Percentiles rank a stretch among this genome's conserved stretches.
Conservation (phyloP, 139 green algal species). For the Tetradesmus obliquus region DNA sequence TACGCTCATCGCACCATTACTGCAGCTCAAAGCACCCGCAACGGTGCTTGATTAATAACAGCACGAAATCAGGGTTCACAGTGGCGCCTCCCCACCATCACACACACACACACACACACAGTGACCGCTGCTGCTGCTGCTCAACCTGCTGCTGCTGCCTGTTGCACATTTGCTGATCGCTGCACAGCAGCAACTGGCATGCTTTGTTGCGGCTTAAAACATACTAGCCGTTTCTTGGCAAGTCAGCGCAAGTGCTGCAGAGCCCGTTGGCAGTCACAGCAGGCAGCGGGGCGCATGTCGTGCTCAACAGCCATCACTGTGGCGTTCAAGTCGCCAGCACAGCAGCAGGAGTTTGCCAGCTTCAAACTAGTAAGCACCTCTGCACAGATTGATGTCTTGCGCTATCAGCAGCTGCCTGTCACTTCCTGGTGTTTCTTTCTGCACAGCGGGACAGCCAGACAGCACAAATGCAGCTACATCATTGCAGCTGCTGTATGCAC, state of each 20-base stretch:
- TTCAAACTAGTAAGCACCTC: slow-evolving; percentile 21
- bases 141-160: background rate
- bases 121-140: background rate
- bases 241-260: background rate
- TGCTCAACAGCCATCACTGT: background rate
- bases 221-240: background rate
- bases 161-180: background rate
- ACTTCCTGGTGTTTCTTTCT: too few species aligned
- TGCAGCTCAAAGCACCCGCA: too few species aligned
- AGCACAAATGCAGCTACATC: background rate
- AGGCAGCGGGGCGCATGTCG: background rate
- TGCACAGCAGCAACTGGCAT: background rate
- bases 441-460: too few species aligned
- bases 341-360: slow-evolving; percentile 7
- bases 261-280: background rate
- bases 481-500: background rate
- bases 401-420: background rate
- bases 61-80: too few species aligned
- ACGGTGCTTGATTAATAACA: too few species aligned
- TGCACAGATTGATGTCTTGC: background rate
- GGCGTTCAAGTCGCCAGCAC: slow-evolving; percentile 5
- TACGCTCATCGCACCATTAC: background rate
- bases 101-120: too few species aligned
- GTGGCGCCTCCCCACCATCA: too few species aligned
- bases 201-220: background rate